Evolutionary conservation across 306 rosid species (phyloP), one percentile per base, ranked within the genome.

Genomic region (Vachellia pachyceras): DNA sequence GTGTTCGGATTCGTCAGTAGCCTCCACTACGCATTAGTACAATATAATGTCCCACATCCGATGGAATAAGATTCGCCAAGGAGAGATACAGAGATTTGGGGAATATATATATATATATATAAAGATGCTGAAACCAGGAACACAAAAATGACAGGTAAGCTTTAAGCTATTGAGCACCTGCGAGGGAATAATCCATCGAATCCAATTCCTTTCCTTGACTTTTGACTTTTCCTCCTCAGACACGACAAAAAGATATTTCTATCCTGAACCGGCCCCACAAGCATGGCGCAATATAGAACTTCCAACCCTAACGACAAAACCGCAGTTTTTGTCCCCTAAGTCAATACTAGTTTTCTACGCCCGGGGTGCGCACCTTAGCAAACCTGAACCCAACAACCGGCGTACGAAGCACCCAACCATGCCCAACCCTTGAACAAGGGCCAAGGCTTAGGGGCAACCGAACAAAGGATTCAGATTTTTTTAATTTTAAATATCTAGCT

Each of bases 161-260:
- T 68, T 72, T 80, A 80, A 85, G 82, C 86, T 77, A 66, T 13
- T 29, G 13, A 46, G 86, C 89, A 86, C 82, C 76, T 84, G 60
- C 85, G 42, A 73, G 0, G 77, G 88, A 84, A 84, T 84, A 88
- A 82, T 77, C 85, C 88, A 15, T 66, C 83, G 82, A 72, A 72
- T 78, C 3, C 72, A 73, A 87, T 84, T 65, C 84, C 69, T 39
- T 17, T 14, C 40, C 50, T 77, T 18, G 72, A 80, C 81, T 33
- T 71, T 75, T 78, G 83, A 85, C 84, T 50, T 83, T 85, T 78
- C 63, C 74, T 23, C 22, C 13, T 46, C 74, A 52, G 5, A 50
- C 79, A 75, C 72, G 84, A 81, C 80, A 83, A 88, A 79, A 72
- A 65, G 80, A 88, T 82, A 46, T 78, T 58, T 58, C 14, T 58